Base-by-base conservation (phyloP, 1,139 yeast species). In the Scheffersomyces insectosa region DNA sequence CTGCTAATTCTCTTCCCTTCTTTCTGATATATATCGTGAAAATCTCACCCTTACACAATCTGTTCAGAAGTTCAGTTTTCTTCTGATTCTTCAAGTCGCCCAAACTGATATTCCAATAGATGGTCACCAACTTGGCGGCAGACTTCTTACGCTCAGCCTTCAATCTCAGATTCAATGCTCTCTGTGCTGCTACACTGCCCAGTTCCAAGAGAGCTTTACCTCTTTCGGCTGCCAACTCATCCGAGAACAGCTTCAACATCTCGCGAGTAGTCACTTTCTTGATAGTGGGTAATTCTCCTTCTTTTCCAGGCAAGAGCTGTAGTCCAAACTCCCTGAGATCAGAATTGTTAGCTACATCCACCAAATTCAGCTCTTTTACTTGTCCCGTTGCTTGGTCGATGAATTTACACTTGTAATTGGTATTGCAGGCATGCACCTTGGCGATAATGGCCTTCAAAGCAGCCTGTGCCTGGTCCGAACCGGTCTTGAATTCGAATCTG, bases 71-170 rank as follows among this genome's bases (percentile, higher is more conserved):
- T 48, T 73, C 79, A 4, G 55, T 51, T 34, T 46, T 56, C 50
- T 73, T 74, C 47, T 74, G 79, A 44, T 65, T 59, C 35, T 54
- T 58, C 49, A 74, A 64, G 54, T 74, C 79, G 35, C 72, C 61
- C 13, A 60, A 45, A 46, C 71, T 69, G 35, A 74, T 73, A 39
- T 62, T 60, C 78, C 78, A 74, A 16, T 65, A 59, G 7, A 73
- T 51, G 5, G 62, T 55, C 25, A 72, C 49, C 5, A 62, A 50
- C 47, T 68, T 72, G n/a, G 67, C 57, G 3, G 75, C 65, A 1
- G 70, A 62, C 44, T 66, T 68, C 48, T 70, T 72, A 59, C 61
- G 65, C 39, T 68, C 72, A 1, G 63, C 63, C 38, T 55, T 61
- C 34, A 62, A 61, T 33, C 72, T 56, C 46, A 56, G 68, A 27